Evolutionary conservation across 2,329 filamentous ascomycete species (phyloP).

Genomic region (Colletotrichum coccodes): DNA sequence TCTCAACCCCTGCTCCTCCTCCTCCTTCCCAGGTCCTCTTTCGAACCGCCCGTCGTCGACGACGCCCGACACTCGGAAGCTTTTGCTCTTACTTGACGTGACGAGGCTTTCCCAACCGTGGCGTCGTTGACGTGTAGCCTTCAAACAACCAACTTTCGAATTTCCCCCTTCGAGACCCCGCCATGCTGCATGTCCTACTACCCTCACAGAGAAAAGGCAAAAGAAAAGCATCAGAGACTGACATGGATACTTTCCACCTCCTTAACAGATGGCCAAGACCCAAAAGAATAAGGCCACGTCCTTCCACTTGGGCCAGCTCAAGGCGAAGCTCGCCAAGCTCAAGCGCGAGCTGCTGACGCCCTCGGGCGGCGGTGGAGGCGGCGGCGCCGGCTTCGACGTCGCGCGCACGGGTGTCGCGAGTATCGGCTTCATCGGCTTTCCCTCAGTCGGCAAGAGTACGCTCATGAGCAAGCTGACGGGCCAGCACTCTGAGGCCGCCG

Average conservation of each 20-base stretch:
- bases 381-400: conserved; percentile 93
- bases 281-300: conserved; percentile 98
- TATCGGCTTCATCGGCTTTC: conserved; percentile 97
- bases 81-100: not conserved
- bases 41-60: conserved; percentile 19
- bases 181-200: not conserved
- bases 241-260: conserved; percentile 33
- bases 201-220: not conserved
- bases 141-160: not conserved
- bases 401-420: conserved; percentile 97
- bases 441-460: conserved; percentile 98
- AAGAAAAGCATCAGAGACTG: not conserved
- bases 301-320: conserved; percentile 93
- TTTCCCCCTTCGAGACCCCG: not conserved
- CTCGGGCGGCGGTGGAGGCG: conserved; percentile 83
- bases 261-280: conserved; percentile 85
- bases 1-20: conserved; percentile 26
- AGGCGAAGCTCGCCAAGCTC: conserved; percentile 97
- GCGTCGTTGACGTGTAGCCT: not conserved
- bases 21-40: not conserved
- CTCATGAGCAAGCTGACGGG: conserved; percentile 95
- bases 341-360: conserved; percentile 96
- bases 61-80: not conserved
- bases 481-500: conserved; percentile 95
- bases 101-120: not conserved